Base-by-base conservation (phyloP, 208 protist species). In the Trypanosoma platydactyli region DNA sequence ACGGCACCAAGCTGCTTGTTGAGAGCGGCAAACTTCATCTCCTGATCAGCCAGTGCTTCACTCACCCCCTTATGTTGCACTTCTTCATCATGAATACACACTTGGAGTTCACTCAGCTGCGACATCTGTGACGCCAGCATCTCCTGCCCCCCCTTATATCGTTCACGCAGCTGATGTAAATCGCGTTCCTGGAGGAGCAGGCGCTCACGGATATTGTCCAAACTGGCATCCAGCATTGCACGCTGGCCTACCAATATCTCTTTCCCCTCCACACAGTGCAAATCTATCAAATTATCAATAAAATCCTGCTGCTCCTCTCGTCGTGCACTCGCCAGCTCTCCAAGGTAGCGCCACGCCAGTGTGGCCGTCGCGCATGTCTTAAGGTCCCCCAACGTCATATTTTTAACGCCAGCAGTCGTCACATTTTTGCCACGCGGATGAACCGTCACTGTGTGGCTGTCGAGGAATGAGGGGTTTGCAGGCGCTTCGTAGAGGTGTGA, bases 311-410 rank as follows among this genome's bases (percentile, higher is more conserved):
- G 44, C 11, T 54, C 65, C 13, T 65, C 51, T 13, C 73, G 55
- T 0, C 79, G 74, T 25, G 62, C 73, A 46, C 71, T 56, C 6
- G 59, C 54, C 12, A 76, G 52, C 1, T 65, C 45, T 3, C 44
- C 51, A 25, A 84, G 49, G 46, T 61, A 50, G 57, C 62, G 38
- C 84, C 84, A 90, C 45, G 84, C 63, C 9, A 81, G 54, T 13
- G 80, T 79, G 38, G 73, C 64, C 9, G 69, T 68, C 1, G 78
- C 50, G 6, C 69, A 68, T n/a, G 73, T 59, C 44, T 81, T 80
- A 20, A 86, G 33, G 29, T 89, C 83, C 3, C 80, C 80, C 33
- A 83, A 15, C 12, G 83, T 80, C 27, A 74, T 65, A 27, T 60
- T 66, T 27, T 64, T 46, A 9, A 54, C 33, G 9, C 33, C 25